Evolutionary conservation across 176 grass and related monocot genomes (phyloP).

Genomic region (Bromus sterilis): DNA sequence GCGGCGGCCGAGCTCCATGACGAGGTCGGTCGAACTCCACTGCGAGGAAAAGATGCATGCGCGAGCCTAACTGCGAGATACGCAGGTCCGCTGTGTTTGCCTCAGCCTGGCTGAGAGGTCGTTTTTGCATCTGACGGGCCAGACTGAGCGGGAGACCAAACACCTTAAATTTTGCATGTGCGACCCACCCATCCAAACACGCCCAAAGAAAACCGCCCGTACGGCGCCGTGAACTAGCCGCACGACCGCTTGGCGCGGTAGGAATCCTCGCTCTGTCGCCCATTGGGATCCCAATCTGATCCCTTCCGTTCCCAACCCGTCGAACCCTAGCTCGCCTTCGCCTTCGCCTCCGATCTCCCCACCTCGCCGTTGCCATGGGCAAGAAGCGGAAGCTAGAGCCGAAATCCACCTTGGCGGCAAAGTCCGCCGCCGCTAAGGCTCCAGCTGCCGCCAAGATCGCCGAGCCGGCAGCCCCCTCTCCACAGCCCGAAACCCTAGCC

Average conservation of each 20-base stretch:
- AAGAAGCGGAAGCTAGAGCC: slow-evolving; percentile 85
- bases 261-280: not conserved
- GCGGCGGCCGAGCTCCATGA: too few relatives aligned
- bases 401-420: not conserved
- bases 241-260: not conserved
- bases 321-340: slow-evolving; percentile 40
- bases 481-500: not conserved
- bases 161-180: too few relatives aligned
- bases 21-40: too few relatives aligned
- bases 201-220: not conserved
- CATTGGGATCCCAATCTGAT: not conserved
- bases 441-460: not conserved
- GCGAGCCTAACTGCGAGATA: too few relatives aligned
- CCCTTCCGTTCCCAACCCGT: not conserved
- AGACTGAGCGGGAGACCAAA: too few relatives aligned
- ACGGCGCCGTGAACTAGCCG: not conserved
- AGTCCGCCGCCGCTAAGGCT: not conserved
- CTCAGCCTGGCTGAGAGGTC: too few relatives aligned
- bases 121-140: too few relatives aligned
- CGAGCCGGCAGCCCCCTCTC: not conserved
- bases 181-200: too few relatives aligned
- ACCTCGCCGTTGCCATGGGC: slow-evolving; percentile 42
- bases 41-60: too few relatives aligned
- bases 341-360: not conserved
- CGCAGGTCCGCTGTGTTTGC: too few relatives aligned